Base-by-base conservation (phyloP, 2,329 filamentous ascomycete species). In the Aphanoascus verrucosus region DNA sequence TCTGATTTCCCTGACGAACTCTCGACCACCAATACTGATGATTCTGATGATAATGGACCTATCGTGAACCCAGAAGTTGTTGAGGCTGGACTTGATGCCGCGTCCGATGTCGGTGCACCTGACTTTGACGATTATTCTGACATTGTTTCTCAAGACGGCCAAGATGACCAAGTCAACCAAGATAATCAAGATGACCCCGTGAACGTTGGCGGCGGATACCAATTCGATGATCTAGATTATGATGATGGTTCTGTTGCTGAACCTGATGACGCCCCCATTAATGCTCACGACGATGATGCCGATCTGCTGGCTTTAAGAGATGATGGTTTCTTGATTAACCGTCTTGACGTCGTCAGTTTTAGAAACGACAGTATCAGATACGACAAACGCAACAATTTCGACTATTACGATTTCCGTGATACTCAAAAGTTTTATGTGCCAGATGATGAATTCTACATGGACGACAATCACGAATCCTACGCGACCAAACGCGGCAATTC, bases 361-460 rank as follows among this genome's bases (percentile, higher is more conserved):
- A 28, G 20, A 17, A 15, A 41, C 28, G 56, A 57, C 31, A 55
- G 45, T 46, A 42, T 56, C 31, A 44, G 45, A 2, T 28, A 7
- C 3, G 23, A 28, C 3, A 28, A 28, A 28, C 17, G 28, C 3
- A 11, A n/a, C 11, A 50, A 32, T 19, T 46, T 45, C 35, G 15
- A 31, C 34, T 34, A 43, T 17, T 42, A 37, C 8, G 52, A 58
- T 7, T 5, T 14, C 3, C 44, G 51, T 19, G 52, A 56, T 42
- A 53, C 52, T 8, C 53, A 56, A 8, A 56, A 52, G 28, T 58
- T 59, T 42, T 59, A 59, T 42, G 49, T 47, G 3, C 54, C 58
- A 14, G 58, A 59, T 17, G 56, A 59, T 45, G 53, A 55, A 31
- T 38, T 53, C 31, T 52, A 49, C 11, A 35, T 54, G 7, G 51